A percentile compares a stretch with the other conserved stretches of the same genome.
These are phyloP conservation scores for Tulasnella calospora DNA, from an alignment of 768 basidiomycete genomes.

Conservation along the genomic window DNA sequence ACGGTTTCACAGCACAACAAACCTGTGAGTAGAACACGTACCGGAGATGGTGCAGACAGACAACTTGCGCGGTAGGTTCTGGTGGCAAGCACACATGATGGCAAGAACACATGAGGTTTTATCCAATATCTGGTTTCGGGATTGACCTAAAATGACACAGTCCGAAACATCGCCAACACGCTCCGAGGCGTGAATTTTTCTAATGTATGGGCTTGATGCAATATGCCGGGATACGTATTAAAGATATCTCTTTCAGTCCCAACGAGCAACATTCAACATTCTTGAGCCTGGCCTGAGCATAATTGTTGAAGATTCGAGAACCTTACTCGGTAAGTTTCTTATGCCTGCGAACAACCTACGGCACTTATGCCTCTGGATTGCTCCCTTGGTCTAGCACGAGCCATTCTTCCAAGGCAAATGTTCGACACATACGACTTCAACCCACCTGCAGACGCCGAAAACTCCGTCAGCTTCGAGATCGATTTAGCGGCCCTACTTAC, in stretches of 20 bases:
- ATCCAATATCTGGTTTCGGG: conserved; percentile 43
- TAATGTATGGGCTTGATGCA: conserved; percentile 51
- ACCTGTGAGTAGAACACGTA: not conserved
- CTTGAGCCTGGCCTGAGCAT: conserved; percentile 65
- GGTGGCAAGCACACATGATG: conserved; percentile 34
- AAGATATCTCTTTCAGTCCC: conserved; percentile 40
- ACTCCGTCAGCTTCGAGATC: conserved; percentile 62
- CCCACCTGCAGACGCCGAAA: conserved; percentile 35
- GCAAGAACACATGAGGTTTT: not conserved
- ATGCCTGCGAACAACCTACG: not conserved
- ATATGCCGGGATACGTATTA: not conserved
- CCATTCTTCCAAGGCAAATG: conserved; percentile 69
- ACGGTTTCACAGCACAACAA: conserved; percentile 4
- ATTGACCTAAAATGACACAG: not conserved
- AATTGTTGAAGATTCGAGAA: conserved; percentile 78
- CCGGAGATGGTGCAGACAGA: not conserved
- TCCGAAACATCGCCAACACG: conserved; percentile 71
- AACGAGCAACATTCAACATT: conserved; percentile 68
- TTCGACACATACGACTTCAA: conserved; percentile 76
- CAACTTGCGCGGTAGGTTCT: conserved; percentile 32
- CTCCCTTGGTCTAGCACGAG: conserved; percentile 53
- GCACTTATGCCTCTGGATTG: not conserved
- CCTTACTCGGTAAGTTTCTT: conserved; percentile 59
- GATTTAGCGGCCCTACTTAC: conserved; percentile 80
- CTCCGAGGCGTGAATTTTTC: conserved; percentile 77